Percentiles rank a stretch among this genome's conserved stretches.
phyloP scores from a whole-genome alignment of 805 yeast species.

The Myxozyma neglecta region DNA sequence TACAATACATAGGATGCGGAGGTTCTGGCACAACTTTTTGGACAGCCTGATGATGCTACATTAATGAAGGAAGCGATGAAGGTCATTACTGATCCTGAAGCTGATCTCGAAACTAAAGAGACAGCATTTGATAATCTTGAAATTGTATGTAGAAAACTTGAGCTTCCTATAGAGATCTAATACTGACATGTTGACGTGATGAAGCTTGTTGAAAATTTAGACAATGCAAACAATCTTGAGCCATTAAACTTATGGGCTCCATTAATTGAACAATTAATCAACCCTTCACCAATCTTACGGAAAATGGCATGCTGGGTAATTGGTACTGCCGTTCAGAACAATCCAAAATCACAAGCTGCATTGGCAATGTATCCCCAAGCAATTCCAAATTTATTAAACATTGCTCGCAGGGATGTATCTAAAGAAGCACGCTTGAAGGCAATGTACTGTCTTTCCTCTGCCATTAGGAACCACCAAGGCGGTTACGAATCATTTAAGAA shows the following conservation, averaged over 20 bases:
- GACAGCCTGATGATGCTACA: slow-evolving; percentile 82
- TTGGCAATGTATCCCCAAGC: slow-evolving; percentile 35
- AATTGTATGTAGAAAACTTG: slow-evolving; percentile 54
- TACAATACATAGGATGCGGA: slow-evolving; percentile 56
- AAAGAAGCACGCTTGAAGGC: slow-evolving; percentile 57
- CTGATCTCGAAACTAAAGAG: slow-evolving; percentile 61
- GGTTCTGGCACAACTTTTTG: slow-evolving; percentile 71
- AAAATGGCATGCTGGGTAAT: slow-evolving; percentile 68
- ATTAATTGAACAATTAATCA: slow-evolving; percentile 55
- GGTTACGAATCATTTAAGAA: slow-evolving; percentile 58
- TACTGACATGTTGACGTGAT: not conserved
- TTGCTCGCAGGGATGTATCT: slow-evolving; percentile 34
- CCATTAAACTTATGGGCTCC: slow-evolving; percentile 79
- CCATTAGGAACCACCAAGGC: slow-evolving; percentile 64
- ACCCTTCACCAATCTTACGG: slow-evolving; percentile 49
- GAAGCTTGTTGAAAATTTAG: slow-evolving; percentile 76
- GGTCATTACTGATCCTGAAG: slow-evolving; percentile 59
- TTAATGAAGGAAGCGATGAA: slow-evolving; percentile 76
- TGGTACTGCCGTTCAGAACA: slow-evolving; percentile 93
- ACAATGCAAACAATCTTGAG: slow-evolving; percentile 90
- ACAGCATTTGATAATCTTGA: slow-evolving; percentile 88
- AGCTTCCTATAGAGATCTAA: not conserved
- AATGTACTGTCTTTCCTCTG: slow-evolving; percentile 72
- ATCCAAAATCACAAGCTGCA: slow-evolving; percentile 64
- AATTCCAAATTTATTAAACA: slow-evolving; percentile 37